A percentile compares a stretch with the other conserved stretches of the same genome.
Conservation (phyloP, 1,284 basidiomycete species). For the Boletellus dicymbophilus region DNA sequence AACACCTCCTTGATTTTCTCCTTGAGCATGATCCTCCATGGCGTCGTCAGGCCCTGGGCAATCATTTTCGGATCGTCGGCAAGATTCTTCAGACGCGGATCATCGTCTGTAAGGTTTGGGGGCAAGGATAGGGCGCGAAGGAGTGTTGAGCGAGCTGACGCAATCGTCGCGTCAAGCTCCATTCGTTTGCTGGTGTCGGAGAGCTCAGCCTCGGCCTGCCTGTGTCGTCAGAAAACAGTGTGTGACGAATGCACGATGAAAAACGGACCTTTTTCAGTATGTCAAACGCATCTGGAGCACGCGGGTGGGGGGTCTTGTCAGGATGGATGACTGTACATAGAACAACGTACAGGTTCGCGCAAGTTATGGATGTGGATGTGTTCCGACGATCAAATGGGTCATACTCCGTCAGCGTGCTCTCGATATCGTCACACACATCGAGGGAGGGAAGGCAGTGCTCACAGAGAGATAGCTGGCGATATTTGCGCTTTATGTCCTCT, state of each 20-base stretch:
- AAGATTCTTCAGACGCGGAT: constrained; percentile 55
- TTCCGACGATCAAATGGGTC: constrained; percentile 4
- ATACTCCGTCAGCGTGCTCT: constrained; percentile 28
- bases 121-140: constrained; percentile 65
- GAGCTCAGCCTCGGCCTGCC: constrained; percentile 77
- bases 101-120: constrained; percentile 52
- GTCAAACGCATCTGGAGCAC: constrained; percentile 84
- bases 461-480: constrained; percentile 81
- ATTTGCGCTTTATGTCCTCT: constrained; percentile 80
- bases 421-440: constrained; percentile 3
- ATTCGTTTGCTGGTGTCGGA: constrained; percentile 73
- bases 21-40: constrained; percentile 64
- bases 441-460: constrained; percentile 34
- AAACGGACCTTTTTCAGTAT: constrained; percentile 75
- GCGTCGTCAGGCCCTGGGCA: constrained; percentile 41
- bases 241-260: not conserved
- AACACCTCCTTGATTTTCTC: constrained; percentile 74
- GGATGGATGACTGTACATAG: constrained; percentile 76
- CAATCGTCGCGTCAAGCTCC: constrained; percentile 76
- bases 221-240: not conserved
- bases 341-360: constrained; percentile 40
- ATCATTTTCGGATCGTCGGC: constrained; percentile 34
- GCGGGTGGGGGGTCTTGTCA: constrained; percentile 78
- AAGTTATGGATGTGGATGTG: not conserved
- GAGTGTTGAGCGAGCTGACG: constrained; percentile 63